phyloP scores from a whole-genome alignment of 78 protist genomes.

The Reticulomyxa filosa region DNA sequence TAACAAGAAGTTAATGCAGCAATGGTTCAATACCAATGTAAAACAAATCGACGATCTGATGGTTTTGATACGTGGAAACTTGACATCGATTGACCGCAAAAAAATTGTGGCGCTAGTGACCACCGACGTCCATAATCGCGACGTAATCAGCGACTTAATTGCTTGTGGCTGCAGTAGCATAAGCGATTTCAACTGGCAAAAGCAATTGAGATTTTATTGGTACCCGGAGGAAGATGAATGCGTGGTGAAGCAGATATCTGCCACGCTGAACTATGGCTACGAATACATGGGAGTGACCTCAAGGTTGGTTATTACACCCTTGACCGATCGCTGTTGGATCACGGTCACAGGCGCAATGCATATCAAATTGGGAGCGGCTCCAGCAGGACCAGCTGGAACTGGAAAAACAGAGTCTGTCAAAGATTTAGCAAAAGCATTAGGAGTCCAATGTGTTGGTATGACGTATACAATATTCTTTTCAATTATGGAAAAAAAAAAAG shows the following conservation, averaged over 20 bases:
- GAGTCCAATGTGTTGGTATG: conserved; percentile 28
- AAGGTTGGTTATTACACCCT: conserved; percentile 76
- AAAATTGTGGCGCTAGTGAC: conserved; percentile 43
- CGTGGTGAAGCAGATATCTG: conserved; percentile 11
- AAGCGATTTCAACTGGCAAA: conserved; percentile 39
- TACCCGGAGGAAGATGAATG: conserved; percentile 15
- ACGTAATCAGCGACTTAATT: conserved; percentile 30
- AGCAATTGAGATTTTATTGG: conserved; percentile 57
- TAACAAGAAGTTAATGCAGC: no score
- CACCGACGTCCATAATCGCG: conserved; percentile 64
- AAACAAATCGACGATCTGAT: conserved; percentile 1
- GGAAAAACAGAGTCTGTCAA: conserved; percentile 59
- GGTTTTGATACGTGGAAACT: conserved; percentile 16
- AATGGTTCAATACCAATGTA: background rate
- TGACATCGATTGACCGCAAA: conserved; percentile 26
- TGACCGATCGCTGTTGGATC: conserved; percentile 49
- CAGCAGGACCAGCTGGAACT: conserved; percentile 59
- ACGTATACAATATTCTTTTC: background rate
- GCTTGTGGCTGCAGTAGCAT: background rate
- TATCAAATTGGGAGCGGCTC: conserved; percentile 49
- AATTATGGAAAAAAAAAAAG: background rate
- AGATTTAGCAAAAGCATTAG: conserved; percentile 61
- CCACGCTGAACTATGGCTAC: conserved; percentile 33
- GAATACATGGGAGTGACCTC: conserved; percentile 56
- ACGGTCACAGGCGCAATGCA: conserved; percentile 41